Evolutionary conservation across 1,139 yeast species (phyloP), one percentile per base, ranked within the genome.

Genomic region (Diutina mesorugosa): DNA sequence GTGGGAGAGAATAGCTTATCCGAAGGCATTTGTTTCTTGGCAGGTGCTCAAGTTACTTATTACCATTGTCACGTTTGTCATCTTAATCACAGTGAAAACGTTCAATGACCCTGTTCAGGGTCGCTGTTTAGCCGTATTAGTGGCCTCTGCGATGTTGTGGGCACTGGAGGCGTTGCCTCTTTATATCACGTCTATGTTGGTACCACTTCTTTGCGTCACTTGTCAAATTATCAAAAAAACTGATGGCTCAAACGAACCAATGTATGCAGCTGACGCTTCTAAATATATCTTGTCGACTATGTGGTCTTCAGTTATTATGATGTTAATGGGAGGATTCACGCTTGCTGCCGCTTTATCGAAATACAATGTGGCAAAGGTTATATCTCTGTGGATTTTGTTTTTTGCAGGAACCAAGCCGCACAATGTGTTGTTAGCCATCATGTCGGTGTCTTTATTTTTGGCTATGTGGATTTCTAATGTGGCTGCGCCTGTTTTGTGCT

Each of bases 391-490:
- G 67, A 84, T 91, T 59, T 75, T 91, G 59, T 80, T 91, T 1
- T 78, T 81, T 56, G 96, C 96, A 1, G 97, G 97, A 14, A 87
- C 95, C 4, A 84, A 85, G 61, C 98, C 98, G 14, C 78, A 85
- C 46, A 77, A 81, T 56, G 86, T 91, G 29, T 73, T 90, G 54
- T 71, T 90, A 55, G 81, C 95, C 8, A 84, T 88, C 61, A 90
- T 91, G 97, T 73, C 79, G 55, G 93, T 91, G 55, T 90, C 97
- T 0, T 75, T 90, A 54, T 83, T 91, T 64, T 82, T 88, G 55
- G 84, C 96, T 12, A 91, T 93, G 90, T 91, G 97, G 96, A 93
- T 91, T 55, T 87, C 96, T 21, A 91, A 91, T 67, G 97, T 91
- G 51, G 98, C 98, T 1, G 93, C 97, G 0, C 98, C 98, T 0